Conservation (phyloP, 768 basidiomycete genomes). For the Dioszegia crocea region DNA sequence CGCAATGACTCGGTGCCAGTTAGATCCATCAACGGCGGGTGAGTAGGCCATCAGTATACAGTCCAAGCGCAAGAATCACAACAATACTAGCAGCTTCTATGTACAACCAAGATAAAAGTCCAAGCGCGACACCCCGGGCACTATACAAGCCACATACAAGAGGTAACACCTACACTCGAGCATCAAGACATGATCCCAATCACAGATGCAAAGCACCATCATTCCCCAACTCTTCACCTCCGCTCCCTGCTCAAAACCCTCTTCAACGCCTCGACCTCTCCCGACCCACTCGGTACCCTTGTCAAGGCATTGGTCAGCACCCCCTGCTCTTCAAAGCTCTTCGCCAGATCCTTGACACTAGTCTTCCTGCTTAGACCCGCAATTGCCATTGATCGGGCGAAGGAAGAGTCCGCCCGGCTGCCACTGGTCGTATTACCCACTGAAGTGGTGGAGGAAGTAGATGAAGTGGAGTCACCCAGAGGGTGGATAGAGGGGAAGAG, state of each 20-base stretch:
- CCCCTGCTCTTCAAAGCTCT: constrained; percentile 27
- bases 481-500: constrained; percentile 24
- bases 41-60: too few relatives aligned
- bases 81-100: too few relatives aligned
- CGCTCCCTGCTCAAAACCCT: constrained; percentile 10
- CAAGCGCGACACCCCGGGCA: too few relatives aligned
- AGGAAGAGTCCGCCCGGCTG: neutral
- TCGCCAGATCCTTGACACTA: constrained; percentile 33
- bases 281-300: neutral
- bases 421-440: neutral
- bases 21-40: too few relatives aligned
- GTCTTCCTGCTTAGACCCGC: constrained; percentile 1
- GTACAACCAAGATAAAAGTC: too few relatives aligned
- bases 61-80: too few relatives aligned
- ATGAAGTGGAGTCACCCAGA: constrained; percentile 1
- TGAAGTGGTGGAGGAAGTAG: constrained; percentile 5
- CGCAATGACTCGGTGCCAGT: too few relatives aligned
- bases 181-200: too few relatives aligned
- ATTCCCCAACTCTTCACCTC: neutral
- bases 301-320: constrained; percentile 13
- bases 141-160: too few relatives aligned
- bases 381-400: neutral
- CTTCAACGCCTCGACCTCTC: constrained; percentile 6
- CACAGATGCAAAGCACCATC: too few relatives aligned
- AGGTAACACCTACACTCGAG: too few relatives aligned